Base-by-base conservation (phyloP, 352 stramenopile species). In the Thalassiosira hispida region DNA sequence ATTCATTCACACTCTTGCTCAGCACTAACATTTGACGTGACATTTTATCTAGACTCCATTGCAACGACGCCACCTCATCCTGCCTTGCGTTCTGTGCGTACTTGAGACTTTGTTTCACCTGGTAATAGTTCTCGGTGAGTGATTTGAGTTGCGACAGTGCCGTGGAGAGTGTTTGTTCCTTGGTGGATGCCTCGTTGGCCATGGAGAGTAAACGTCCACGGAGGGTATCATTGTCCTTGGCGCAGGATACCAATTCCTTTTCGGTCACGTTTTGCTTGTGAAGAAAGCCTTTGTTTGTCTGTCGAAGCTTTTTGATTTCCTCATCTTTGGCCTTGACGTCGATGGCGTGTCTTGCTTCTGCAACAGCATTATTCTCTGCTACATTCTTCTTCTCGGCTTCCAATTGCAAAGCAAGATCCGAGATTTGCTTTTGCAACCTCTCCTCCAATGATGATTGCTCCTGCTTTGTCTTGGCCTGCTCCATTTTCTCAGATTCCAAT, bases 81-180 rank as follows among this genome's bases (percentile, higher is more conserved):
- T 56, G 57, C 25, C 59, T 47, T 49, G 8, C 23, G 12, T 55
- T 62, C 27, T 63, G 53, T 60, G 73, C 65, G 16, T 62, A 27
- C 44, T 68, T 55, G 35, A 81, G 47, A 38, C 56, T 18, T 53
- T 76, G 38, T 38, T 64, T 38, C 31, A 62, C 12, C 0, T 53
- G 46, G 29, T 65, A 76, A 44, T 49, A 68, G 20, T 51, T 65
- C 44, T 81, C 73, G 8, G 73, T 76, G 5, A 81, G 35, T 4
- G 47, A 67, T 63, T 65, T 66, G n/a, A 81, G 38, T 23, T 76
- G 38, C 16, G 33, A 29, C 27, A 81, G 8, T 38, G 64, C 73
- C 0, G 64, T 59, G 16, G 35, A 23, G 18, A 81, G 49, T 8
- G 57, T 66, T n/a, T 81, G 44, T 47, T 72, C 73, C 62, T 76